Evolutionary conservation across 73 alveolate genomes (phyloP).

Genomic region (Paramecium pentaurelia): DNA sequence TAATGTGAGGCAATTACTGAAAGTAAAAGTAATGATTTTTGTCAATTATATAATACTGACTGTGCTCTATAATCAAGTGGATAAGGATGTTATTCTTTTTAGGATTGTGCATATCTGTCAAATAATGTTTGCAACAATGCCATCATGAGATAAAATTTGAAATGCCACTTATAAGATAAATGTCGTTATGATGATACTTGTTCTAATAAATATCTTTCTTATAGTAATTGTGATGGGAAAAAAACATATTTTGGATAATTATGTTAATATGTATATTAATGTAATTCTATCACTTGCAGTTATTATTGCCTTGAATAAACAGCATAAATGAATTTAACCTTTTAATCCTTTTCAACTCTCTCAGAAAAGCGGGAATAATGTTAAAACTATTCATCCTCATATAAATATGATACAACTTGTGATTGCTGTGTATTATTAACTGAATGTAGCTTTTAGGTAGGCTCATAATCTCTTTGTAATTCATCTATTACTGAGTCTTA

Average conservation of each 20-base stretch:
- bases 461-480: not conserved
- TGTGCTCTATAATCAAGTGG: not conserved
- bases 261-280: not conserved
- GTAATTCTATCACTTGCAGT: not conserved
- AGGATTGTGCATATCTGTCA: not conserved
- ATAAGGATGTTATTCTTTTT: not conserved
- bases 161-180: not conserved
- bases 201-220: not conserved
- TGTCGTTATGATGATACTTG: not conserved
- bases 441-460: not conserved
- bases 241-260: not conserved
- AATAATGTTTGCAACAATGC: not conserved
- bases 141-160: not conserved
- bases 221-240: not conserved
- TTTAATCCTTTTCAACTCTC: not conserved
- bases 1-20: not conserved
- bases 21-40: not conserved
- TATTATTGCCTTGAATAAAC: not conserved
- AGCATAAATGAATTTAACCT: not conserved
- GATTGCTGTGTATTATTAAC: not conserved
- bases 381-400: not conserved
- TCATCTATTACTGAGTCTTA: not conserved
- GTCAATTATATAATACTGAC: not conserved
- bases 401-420: not conserved
- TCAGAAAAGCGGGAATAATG: not conserved